These are phyloP conservation scores for Domatiomyces globalis DNA, from an alignment of 2,329 filamentous ascomycete species.

Conservation along the genomic window DNA sequence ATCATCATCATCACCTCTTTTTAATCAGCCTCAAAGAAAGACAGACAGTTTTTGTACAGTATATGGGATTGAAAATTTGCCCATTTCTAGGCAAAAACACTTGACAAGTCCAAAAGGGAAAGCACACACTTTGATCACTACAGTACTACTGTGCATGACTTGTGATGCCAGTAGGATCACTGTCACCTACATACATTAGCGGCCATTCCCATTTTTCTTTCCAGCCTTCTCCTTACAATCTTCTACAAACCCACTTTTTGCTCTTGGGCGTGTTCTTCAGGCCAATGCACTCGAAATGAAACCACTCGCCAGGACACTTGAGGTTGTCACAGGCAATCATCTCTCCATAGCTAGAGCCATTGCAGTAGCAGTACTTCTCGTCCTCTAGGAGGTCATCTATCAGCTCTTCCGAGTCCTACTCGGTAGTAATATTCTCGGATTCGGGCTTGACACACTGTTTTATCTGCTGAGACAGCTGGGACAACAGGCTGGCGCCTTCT, in stretches of 20 bases:
- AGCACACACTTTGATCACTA: no score
- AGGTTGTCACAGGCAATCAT: constrained; percentile 72
- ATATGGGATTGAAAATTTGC: no score
- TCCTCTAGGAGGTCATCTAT: background rate
- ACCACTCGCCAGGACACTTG: constrained; percentile 64
- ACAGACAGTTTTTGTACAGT: no score
- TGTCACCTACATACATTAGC: background rate
- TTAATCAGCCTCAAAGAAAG: no score
- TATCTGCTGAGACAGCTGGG: constrained; percentile 4
- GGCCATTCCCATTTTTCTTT: background rate
- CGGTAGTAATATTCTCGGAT: constrained; percentile 21
- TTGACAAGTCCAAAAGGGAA: no score
- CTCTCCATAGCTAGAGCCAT: constrained; percentile 65
- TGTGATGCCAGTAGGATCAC: no score
- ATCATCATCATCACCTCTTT: no score
- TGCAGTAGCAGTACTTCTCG: constrained; percentile 67
- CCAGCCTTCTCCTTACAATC: constrained; percentile 55
- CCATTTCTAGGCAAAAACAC: no score
- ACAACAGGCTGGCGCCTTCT: constrained; percentile 21
- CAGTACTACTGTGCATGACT: no score
- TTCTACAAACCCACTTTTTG: constrained; percentile 70
- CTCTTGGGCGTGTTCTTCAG: constrained; percentile 65
- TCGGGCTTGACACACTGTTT: constrained; percentile 4
- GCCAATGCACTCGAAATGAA: constrained; percentile 69
- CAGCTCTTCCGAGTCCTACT: background rate